phyloP scores from a whole-genome alignment of 345 rosid genomes.

The Acer negundo region DNA sequence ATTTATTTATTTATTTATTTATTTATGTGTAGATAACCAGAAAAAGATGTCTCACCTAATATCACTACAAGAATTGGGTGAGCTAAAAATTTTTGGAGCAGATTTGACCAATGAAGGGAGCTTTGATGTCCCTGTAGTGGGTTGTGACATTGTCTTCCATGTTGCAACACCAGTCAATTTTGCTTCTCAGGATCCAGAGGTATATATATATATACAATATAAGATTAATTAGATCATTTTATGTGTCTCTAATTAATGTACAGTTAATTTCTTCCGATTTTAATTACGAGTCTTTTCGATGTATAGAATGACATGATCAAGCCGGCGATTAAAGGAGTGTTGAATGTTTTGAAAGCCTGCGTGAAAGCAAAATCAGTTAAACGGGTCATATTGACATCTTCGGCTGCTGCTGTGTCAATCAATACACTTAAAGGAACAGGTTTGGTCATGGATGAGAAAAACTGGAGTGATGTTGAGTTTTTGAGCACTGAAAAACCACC shows the following conservation, averaged over 20 bases:
- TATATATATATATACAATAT: constrained; percentile 6
- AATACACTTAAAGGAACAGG: constrained; percentile 61
- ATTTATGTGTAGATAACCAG: constrained; percentile 46
- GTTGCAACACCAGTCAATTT: constrained; percentile 92
- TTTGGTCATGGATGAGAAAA: constrained; percentile 62
- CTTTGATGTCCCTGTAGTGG: constrained; percentile 56
- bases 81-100: constrained; percentile 62
- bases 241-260: no score
- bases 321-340: constrained; percentile 81
- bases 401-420: constrained; percentile 80
- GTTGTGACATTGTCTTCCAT: constrained; percentile 79
- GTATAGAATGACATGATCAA: constrained; percentile 85
- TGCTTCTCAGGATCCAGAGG: constrained; percentile 87
- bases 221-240: no score
- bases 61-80: constrained; percentile 58
- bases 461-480: constrained; percentile 79
- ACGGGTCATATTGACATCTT: constrained; percentile 82
- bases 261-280: no score
- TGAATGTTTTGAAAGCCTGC: constrained; percentile 76
- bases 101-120: constrained; percentile 72
- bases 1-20: not conserved
- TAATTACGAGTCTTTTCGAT: not conserved
- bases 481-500: constrained; percentile 69
- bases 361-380: constrained; percentile 62
- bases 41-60: constrained; percentile 61